Evolutionary conservation across 345 rosid genomes (phyloP).

Genomic region (Camelina neglecta): DNA sequence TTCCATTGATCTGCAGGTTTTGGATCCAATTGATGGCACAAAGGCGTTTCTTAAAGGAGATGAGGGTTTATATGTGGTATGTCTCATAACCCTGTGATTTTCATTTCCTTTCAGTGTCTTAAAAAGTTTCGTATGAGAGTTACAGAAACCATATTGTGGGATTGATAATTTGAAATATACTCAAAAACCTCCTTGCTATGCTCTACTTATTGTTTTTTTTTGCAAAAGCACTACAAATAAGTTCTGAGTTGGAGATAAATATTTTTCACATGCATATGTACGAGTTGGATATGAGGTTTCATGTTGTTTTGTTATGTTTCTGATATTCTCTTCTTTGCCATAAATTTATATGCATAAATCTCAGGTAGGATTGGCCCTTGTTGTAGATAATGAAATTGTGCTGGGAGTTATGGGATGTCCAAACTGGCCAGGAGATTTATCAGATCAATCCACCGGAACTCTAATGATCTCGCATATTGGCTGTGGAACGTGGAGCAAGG

Average conservation of each 20-base stretch:
- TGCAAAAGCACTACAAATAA: background rate
- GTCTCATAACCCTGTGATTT: slow-evolving; percentile 18
- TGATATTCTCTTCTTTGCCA: too few species aligned
- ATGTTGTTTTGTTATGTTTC: background rate
- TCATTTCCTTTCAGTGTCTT: slow-evolving; percentile 4
- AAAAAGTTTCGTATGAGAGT: background rate
- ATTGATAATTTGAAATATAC: background rate
- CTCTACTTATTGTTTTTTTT: background rate
- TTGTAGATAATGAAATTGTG: slow-evolving; percentile 78
- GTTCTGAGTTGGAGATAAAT: background rate
- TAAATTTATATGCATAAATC: too few species aligned
- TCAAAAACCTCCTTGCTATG: background rate
- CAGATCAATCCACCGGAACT: slow-evolving; percentile 51
- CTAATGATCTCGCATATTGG: slow-evolving; percentile 78
- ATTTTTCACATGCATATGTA: background rate
- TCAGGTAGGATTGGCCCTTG: slow-evolving; percentile 94
- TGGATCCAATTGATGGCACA: slow-evolving; percentile 95
- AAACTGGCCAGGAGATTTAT: slow-evolving; percentile 61
- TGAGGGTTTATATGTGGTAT: slow-evolving; percentile 86
- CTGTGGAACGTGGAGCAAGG: slow-evolving; percentile 82
- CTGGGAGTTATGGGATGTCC: slow-evolving; percentile 92
- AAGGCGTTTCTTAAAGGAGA: slow-evolving; percentile 77
- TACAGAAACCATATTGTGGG: background rate
- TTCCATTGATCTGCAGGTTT: slow-evolving; percentile 54
- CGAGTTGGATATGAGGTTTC: background rate